These are phyloP conservation scores for Ascoidea rubescens DNA, from an alignment of 805 yeast species.

Conservation along the genomic window DNA sequence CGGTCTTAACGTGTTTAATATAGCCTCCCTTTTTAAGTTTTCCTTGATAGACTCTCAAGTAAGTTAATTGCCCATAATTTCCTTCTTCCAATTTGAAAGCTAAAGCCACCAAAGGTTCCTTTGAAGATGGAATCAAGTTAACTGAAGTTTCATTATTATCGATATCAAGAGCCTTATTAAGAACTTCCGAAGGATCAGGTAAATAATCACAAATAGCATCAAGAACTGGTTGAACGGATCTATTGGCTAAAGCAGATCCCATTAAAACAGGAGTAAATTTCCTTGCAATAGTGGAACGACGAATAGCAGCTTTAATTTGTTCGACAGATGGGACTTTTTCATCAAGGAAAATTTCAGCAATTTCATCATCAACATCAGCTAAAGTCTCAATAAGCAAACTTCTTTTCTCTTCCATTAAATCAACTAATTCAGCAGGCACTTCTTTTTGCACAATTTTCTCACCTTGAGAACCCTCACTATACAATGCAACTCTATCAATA, in stretches of 20 bases:
- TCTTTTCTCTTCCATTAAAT: slow-evolving; percentile 83
- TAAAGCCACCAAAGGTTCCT: slow-evolving; percentile 80
- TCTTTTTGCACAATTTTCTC: slow-evolving; percentile 48
- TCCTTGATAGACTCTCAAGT: slow-evolving; percentile 95
- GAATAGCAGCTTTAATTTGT: slow-evolving; percentile 79
- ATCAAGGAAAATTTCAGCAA: slow-evolving; percentile 84
- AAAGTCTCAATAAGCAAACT: slow-evolving; percentile 75
- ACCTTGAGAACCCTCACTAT: slow-evolving; percentile 86
- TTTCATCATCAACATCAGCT: slow-evolving; percentile 97
- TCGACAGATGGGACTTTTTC: slow-evolving; percentile 77
- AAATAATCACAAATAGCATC: slow-evolving; percentile 69
- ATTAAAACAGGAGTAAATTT: slow-evolving; percentile 97
- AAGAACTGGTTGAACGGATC: slow-evolving; percentile 84
- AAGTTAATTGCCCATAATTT: slow-evolving; percentile 93
- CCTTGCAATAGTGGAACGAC: slow-evolving; percentile 91
- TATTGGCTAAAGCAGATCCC: slow-evolving; percentile 98
- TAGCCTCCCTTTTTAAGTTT: slow-evolving; percentile 79
- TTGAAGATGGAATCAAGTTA: slow-evolving; percentile 55
- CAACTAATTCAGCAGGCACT: slow-evolving; percentile 70
- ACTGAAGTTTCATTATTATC: slow-evolving; percentile 52
- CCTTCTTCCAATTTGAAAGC: slow-evolving; percentile 99
- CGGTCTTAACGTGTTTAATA: slow-evolving; percentile 81
- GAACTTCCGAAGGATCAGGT: slow-evolving; percentile 89
- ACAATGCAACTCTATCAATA: slow-evolving; percentile 74
- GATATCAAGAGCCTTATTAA: slow-evolving; percentile 80